phyloP scores from a whole-genome alignment of 805 yeast genomes.

The Candida saitoana region DNA sequence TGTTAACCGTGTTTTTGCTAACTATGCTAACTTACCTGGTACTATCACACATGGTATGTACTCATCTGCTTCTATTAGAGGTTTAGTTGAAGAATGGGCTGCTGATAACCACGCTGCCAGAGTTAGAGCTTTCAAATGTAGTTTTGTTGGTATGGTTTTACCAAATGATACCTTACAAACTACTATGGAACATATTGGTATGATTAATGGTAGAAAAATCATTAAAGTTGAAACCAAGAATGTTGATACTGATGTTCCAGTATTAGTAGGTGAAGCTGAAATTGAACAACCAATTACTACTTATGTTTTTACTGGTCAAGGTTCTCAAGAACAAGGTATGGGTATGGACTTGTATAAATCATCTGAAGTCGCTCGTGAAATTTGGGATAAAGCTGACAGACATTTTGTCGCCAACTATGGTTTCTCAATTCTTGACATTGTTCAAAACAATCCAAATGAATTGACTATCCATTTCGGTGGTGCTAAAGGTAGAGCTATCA shows the following conservation, averaged over 20 bases:
- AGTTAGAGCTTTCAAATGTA: constrained; percentile 89
- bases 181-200: constrained; percentile 90
- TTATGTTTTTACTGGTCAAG: constrained; percentile 98
- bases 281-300: constrained; percentile 97
- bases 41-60: constrained; percentile 99
- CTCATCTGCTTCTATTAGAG: constrained; percentile 92
- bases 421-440: constrained; percentile 94
- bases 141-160: constrained; percentile 93
- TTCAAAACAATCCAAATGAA: constrained; percentile 91
- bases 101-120: constrained; percentile 95
- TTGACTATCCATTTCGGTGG: constrained; percentile 97
- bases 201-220: constrained; percentile 98
- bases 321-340: constrained; percentile 99
- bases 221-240: constrained; percentile 87
- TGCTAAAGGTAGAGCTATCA: constrained; percentile 90
- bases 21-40: constrained; percentile 91
- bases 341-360: constrained; percentile 97
- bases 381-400: constrained; percentile 96
- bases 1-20: constrained; percentile 91
- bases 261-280: constrained; percentile 93
- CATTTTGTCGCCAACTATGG: constrained; percentile 95
- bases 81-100: constrained; percentile 96
- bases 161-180: constrained; percentile 91
- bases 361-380: constrained; percentile 87
- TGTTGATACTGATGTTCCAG: constrained; percentile 71